A percentile compares a stretch with the other conserved stretches of the same genome.
These are phyloP conservation scores for Orobanche coerulescens DNA, from an alignment of 257 asterid species.

Conservation along the genomic window DNA sequence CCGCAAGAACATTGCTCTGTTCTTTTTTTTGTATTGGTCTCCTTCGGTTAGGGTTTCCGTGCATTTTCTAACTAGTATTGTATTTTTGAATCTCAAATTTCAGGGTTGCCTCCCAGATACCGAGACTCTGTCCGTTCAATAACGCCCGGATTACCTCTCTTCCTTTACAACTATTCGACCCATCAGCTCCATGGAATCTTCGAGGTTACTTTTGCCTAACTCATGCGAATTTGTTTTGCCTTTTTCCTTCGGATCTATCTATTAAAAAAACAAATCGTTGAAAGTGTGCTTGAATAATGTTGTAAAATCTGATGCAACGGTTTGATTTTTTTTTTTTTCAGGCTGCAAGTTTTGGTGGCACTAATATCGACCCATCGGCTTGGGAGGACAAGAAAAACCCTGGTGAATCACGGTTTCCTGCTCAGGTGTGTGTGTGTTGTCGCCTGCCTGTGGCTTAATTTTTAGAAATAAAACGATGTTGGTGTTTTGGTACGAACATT, in stretches of 20 bases:
- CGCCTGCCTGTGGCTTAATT: neutral
- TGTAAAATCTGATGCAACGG: neutral
- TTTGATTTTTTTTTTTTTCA: constrained; percentile 14
- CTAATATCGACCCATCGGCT: constrained; percentile 87
- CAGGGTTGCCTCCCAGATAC: constrained; percentile 94
- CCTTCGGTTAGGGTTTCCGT: no score
- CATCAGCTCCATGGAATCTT: constrained; percentile 93
- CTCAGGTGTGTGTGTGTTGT: constrained; percentile 87
- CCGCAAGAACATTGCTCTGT: no score
- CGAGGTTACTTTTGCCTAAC: constrained; percentile 46
- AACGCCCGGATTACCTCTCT: constrained; percentile 86
- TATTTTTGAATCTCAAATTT: neutral
- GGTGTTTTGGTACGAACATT: neutral
- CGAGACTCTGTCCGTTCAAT: constrained; percentile 85
- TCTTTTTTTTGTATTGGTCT: no score
- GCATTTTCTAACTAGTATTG: neutral
- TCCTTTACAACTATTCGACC: constrained; percentile 86
- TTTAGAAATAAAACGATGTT: no score
- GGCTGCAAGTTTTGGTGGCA: constrained; percentile 97
- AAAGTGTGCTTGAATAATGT: neutral
- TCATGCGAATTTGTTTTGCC: neutral
- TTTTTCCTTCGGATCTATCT: neutral
- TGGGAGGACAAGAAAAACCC: constrained; percentile 97
- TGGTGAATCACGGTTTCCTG: constrained; percentile 92
- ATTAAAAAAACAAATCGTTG: no score